phyloP scores from a whole-genome alignment of 345 rosid species.

The thale cress (Arabidopsis thaliana) region TAIR10.1 NC_003070.9:18233001-18233500 shows the following conservation, averaged over 20 bases:
- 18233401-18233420: conserved; percentile 30
- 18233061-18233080: background rate
- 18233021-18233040: background rate
- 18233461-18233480: conserved; percentile 57
- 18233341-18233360: conserved; percentile 48
- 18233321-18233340: conserved; percentile 3
- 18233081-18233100: background rate
- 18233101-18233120: background rate
- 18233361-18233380: conserved; percentile 57
- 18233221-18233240: conserved; percentile 51
- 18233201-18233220: conserved; percentile 19
- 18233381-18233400: conserved; percentile 45
- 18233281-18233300: conserved; percentile 34
- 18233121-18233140: background rate
- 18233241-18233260: conserved; percentile 39
- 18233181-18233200: conserved; percentile 41
- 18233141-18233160: conserved; percentile 11
- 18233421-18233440: conserved; percentile 19
- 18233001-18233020: background rate
- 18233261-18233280: conserved; percentile 36
- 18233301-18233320: background rate
- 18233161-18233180: conserved; percentile 60
- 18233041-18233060: background rate
- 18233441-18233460: conserved; percentile 62
- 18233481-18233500: conserved; percentile 52